Evolutionary conservation across 1,284 basidiomycete genomes (phyloP), one percentile per base, ranked within the genome.

Genomic region (Pyrrhoderma noxium): DNA sequence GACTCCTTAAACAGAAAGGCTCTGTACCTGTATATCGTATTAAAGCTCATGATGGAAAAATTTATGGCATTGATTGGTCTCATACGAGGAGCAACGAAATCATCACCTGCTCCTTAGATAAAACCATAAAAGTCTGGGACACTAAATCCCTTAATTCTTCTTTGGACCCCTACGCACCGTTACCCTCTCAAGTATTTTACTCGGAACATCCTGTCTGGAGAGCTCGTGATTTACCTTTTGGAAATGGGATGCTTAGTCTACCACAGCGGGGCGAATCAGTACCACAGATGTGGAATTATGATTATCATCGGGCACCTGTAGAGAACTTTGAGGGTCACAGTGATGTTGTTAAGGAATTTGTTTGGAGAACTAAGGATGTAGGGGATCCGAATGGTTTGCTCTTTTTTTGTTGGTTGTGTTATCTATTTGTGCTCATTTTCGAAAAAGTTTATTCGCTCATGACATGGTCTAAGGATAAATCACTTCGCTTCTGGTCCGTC

Each of bases 321-420:
- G 80, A 88, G 53, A 72, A 75, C 2, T 97, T 96, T 58, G 87
- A 89, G 57, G 94, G 93, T 0, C 93, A 96, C 64, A 78, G 80
- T 0, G 93, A 96, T 61, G 89, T 93, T 3, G 95, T 98, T 35
- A 97, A 97, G 61, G 95, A 99, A 68, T 99, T 96, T 62, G 93
- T 99, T 1, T 98, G 96, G 93, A 74, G 96, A 53, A 81, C 78
- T 0, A 63, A 72, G 46, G 79, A 79, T n/a, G 34, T 11, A 21
- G 53, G 50, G 16, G 19, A 35, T n/a, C 45, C 42, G 58, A 78
- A 79, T 13, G 74, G 9, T 68, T 75, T 64, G 50, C 59, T 36
- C 54, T 22, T 16, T 8, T 25, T 4, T 23, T 47, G 25, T 19
- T 11, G 9, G 23, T 18, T 13, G 9, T 16, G 16, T 27, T 27